Base-by-base conservation (phyloP, 257 asterid species). In the Osmanthus fragrans region DNA sequence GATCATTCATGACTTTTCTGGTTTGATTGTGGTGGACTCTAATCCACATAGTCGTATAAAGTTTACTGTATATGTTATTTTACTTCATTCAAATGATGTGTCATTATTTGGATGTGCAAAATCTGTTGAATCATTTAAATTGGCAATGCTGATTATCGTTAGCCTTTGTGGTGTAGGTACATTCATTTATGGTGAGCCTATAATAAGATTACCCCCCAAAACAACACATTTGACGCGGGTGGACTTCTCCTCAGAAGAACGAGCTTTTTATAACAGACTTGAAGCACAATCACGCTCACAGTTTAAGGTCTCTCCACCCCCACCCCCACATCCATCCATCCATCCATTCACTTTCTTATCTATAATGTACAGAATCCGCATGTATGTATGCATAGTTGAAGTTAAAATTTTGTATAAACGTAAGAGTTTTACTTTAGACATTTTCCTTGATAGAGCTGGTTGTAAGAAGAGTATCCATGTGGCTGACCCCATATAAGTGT, bases 171-270 rank as follows among this genome's bases (percentile, higher is more conserved):
- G 32, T 76, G 18, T 84, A 96, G 99, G 93, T 76, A 90, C 96
- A 19, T 68, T 81, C 70, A 83, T 93, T 85, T 90, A 85, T 76
- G 96, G 96, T 54, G 74, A 84, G 84, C 97, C 99, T 79, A 93
- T 96, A 47, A 93, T 96, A 73, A 85, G 54, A 71, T 83, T 96
- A 69, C 99, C 99, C 54, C 96, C 98, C 34, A 96, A 96, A 82
- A 87, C 79, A 79, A 86, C 88, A 75, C 77, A 85, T 71, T 83
- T 96, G 86, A 77, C 78, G 68, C 87, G 80, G 90, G 97, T 92
- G 82, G 93, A 88, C 4, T 96, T 96, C 87, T 85, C 99, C 74
- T 21, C 81, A 29, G 96, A 92, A 82, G 99, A 96, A 83, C 86
- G 97, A 58, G 80, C 87, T 27, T 96, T 93, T 82, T 96, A 96